Percentiles rank a stretch among this genome's conserved stretches.
Conservation (phyloP, 78 protist species). For the Cyanophora paradoxa region DNA sequence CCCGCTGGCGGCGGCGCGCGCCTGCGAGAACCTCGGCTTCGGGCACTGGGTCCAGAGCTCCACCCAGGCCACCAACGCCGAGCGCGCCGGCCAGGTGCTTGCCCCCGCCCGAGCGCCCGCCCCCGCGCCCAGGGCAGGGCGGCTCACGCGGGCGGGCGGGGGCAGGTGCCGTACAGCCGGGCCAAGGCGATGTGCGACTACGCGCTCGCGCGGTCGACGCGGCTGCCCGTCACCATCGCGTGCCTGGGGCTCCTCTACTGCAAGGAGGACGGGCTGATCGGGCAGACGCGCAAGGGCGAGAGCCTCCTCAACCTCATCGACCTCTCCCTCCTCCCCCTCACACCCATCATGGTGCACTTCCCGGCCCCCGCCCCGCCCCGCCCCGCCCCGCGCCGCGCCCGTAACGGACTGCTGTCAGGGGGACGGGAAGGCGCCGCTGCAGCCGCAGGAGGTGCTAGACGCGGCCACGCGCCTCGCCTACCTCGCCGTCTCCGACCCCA, state of each 20-base stretch:
- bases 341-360: background rate
- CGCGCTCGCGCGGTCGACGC: background rate
- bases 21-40: background rate
- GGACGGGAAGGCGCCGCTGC: background rate
- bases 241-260: background rate
- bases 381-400: too few species aligned
- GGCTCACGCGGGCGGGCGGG: too few species aligned
- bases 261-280: background rate
- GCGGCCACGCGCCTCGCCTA: background rate
- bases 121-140: too few species aligned
- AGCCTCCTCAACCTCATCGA: background rate
- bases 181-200: background rate
- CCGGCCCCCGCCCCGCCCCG: too few species aligned
- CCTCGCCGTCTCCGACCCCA: background rate
- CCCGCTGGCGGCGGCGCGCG: background rate
- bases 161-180: background rate
- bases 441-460: background rate
- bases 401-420: too few species aligned
- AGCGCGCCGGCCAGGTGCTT: slow-evolving; percentile 2
- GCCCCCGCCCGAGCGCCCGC: too few species aligned
- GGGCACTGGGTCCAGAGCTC: background rate
- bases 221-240: background rate
- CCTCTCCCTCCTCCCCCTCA: background rate
- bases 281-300: background rate
- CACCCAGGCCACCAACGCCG: background rate